phyloP scores from a whole-genome alignment of 164 flowering plant genomes.

The Saururus chinensis region DNA sequence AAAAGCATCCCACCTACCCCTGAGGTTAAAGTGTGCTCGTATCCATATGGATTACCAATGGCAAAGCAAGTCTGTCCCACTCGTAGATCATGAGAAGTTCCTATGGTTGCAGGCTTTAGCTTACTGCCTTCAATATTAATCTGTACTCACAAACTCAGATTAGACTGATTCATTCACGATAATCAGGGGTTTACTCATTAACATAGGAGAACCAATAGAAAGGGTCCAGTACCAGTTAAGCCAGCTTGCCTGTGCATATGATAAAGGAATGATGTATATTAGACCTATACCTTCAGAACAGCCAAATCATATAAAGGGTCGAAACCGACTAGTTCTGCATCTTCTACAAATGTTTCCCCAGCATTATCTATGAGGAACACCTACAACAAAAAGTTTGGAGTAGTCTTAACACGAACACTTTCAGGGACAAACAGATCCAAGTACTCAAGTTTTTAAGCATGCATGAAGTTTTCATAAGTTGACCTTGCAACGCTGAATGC shows the following conservation, averaged over 20 bases:
- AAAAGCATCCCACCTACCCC: too few relatives aligned
- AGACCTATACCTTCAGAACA: conserved; percentile 66
- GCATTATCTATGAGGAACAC: conserved; percentile 49
- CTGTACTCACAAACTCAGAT: conserved; percentile 22
- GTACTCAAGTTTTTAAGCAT: background rate
- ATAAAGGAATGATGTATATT: too few relatives aligned
- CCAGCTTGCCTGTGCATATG: too few relatives aligned
- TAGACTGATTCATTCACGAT: too few relatives aligned
- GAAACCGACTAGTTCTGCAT: conserved; percentile 62
- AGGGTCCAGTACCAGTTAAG: too few relatives aligned
- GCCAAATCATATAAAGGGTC: conserved; percentile 84
- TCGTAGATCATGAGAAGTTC: conserved; percentile 46
- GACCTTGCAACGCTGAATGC: conserved; percentile 84
- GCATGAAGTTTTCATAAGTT: background rate
- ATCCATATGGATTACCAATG: conserved; percentile 90
- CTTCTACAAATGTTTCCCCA: conserved; percentile 45
- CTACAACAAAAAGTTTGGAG: conserved; percentile 16
- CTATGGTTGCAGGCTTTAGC: conserved; percentile 58
- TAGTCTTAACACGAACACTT: background rate
- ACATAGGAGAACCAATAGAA: too few relatives aligned
- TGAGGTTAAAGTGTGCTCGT: conserved; percentile 77
- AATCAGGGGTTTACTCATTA: too few relatives aligned
- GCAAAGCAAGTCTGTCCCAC: conserved; percentile 95
- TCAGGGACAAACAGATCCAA: background rate
- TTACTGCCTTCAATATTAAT: conserved; percentile 54